phyloP scores from a whole-genome alignment of 1,284 basidiomycete species.

The Ustilago trichophora region DNA sequence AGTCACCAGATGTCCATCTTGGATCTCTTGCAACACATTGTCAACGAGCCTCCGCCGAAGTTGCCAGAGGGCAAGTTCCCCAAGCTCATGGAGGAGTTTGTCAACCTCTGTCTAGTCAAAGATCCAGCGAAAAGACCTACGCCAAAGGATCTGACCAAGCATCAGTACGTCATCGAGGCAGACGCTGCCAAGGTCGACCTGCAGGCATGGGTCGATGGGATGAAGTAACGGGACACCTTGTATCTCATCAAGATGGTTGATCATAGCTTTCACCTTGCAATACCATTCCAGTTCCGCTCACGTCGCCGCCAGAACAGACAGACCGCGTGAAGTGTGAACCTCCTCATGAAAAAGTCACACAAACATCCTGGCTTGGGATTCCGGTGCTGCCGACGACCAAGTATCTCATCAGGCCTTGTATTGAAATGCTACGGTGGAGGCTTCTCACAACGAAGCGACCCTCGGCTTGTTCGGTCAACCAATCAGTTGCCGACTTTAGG shows the following conservation, averaged over 20 bases:
- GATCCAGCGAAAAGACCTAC: constrained; percentile 57
- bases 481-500: no score
- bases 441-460: no score
- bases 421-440: no score
- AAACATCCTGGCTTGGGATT: neutral
- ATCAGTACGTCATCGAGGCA: constrained; percentile 50
- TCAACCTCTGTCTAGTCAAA: constrained; percentile 60
- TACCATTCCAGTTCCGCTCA: no score
- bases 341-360: no score
- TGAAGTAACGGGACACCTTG: constrained; percentile 18
- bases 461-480: no score
- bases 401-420: no score
- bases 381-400: neutral
- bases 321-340: no score
- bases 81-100: constrained; percentile 55
- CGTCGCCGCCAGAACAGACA: no score
- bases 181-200: constrained; percentile 47
- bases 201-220: constrained; percentile 50
- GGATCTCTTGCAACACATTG: constrained; percentile 95
- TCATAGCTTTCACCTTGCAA: no score
- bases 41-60: constrained; percentile 72
- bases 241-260: neutral
- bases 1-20: constrained; percentile 96
- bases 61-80: constrained; percentile 55
- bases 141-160: constrained; percentile 59